These are phyloP conservation scores for Aspergillus sp. DNA, from an alignment of 2,329 filamentous ascomycete genomes.

Conservation along the genomic window DNA sequence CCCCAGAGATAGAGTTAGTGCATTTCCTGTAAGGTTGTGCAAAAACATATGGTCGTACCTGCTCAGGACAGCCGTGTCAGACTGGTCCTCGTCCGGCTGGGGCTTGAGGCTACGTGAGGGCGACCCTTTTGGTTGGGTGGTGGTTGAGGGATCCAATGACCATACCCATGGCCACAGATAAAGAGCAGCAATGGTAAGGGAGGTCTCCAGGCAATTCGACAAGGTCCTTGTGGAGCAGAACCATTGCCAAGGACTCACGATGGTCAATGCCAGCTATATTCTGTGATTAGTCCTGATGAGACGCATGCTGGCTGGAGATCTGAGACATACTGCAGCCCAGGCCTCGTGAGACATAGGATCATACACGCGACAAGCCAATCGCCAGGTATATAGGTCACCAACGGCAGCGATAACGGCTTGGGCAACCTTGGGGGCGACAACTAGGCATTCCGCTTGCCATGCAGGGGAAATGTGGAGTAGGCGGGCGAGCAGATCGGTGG, in stretches of 20 bases:
- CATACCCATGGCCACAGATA: slow-evolving; percentile 85
- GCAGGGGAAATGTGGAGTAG: slow-evolving; percentile 57
- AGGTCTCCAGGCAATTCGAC: slow-evolving; percentile 92
- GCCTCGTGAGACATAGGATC: slow-evolving; percentile 64
- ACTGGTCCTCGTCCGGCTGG: background rate
- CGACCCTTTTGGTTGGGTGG: slow-evolving; percentile 2
- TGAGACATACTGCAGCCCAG: slow-evolving; percentile 64
- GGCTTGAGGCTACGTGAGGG: background rate
- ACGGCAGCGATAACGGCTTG: slow-evolving; percentile 78
- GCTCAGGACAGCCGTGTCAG: slow-evolving; percentile 18
- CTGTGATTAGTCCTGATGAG: slow-evolving; percentile 20
- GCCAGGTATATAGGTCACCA: slow-evolving; percentile 86
- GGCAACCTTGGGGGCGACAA: slow-evolving; percentile 70
- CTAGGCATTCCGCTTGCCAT: slow-evolving; percentile 65
- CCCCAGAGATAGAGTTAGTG: background rate
- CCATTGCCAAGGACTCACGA: slow-evolving; percentile 91
- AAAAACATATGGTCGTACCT: slow-evolving; percentile 27
- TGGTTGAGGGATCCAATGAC: slow-evolving; percentile 47
- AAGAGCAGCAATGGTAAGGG: slow-evolving; percentile 76
- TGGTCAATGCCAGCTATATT: slow-evolving; percentile 66
- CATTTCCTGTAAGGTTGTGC: too few relatives aligned
- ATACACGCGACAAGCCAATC: slow-evolving; percentile 72
- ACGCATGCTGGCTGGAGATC: background rate
- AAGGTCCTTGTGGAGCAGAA: slow-evolving; percentile 92
- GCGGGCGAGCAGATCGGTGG: slow-evolving; percentile 59